Evolutionary conservation across 177 flowering plant genomes (phyloP).

Genomic region (Tripterygium wilfordii): DNA sequence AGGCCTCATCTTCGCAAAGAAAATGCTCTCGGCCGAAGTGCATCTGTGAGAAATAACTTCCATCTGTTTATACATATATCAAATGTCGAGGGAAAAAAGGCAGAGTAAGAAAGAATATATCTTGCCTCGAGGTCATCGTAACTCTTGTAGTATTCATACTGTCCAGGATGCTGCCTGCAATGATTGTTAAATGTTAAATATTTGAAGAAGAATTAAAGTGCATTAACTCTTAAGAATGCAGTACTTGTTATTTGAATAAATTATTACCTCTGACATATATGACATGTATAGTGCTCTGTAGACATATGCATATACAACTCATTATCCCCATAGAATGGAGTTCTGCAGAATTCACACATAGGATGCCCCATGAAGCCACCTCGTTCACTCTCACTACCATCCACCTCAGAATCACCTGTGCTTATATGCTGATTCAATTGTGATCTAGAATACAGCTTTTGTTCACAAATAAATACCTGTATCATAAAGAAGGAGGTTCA

Average conservation of each 20-base stretch:
- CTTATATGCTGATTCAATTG: conserved; percentile 76
- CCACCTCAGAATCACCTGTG: conserved; percentile 91
- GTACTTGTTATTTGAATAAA: not conserved
- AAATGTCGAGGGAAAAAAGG: too few relatives aligned
- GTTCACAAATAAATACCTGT: conserved; percentile 93
- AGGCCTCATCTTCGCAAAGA: conserved; percentile 86
- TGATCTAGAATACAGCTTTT: conserved; percentile 76
- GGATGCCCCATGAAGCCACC: conserved; percentile 97
- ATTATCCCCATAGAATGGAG: conserved; percentile 90
- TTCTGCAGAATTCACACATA: conserved; percentile 77
- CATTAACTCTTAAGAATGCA: not conserved
- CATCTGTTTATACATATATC: not conserved
- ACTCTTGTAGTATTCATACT: conserved; percentile 76
- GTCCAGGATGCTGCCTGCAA: conserved; percentile 86
- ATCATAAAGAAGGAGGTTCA: conserved; percentile 1
- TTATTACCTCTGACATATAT: conserved; percentile 82
- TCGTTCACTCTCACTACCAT: conserved; percentile 91
- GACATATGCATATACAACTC: conserved; percentile 91
- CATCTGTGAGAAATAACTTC: conserved; percentile 36
- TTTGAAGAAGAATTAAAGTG: not conserved
- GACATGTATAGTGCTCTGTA: conserved; percentile 88
- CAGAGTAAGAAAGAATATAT: not conserved
- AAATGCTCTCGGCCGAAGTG: conserved; percentile 89
- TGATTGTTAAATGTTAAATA: not conserved
- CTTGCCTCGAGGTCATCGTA: conserved; percentile 91